phyloP scores from a whole-genome alignment of 495 filamentous ascomycete species.

The Glutinoglossum americanum region DNA sequence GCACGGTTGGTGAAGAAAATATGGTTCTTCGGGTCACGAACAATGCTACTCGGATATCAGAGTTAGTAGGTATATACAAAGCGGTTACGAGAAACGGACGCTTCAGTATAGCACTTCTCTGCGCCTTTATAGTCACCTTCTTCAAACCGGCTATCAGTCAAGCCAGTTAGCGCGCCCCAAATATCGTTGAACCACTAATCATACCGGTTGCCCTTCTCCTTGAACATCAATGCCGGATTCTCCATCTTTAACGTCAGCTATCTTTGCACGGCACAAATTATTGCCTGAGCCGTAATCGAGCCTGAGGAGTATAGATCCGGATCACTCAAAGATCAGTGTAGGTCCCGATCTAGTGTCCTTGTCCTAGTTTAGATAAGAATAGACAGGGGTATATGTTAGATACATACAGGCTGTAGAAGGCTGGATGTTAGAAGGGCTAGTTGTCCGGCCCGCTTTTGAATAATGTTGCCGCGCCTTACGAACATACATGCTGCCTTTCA shows the following conservation, averaged over 20 bases:
- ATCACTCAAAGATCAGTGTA: background rate
- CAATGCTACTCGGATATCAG: constrained; percentile 20
- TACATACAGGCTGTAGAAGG: background rate
- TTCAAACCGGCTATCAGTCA: constrained; percentile 30
- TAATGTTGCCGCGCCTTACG: background rate
- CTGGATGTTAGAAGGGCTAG: no score
- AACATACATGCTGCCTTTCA: no score
- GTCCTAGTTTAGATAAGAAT: background rate
- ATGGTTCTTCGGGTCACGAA: constrained; percentile 36
- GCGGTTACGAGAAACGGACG: constrained; percentile 28
- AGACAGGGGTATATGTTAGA: background rate
- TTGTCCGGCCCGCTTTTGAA: no score
- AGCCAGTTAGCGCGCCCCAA: background rate
- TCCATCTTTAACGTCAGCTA: constrained; percentile 20
- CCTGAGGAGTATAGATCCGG: background rate
- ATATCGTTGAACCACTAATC: constrained; percentile 3
- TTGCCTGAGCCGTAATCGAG: background rate
- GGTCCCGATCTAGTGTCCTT: background rate
- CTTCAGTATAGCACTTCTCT: constrained; percentile 65
- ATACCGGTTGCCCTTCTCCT: constrained; percentile 37
- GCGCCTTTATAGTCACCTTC: constrained; percentile 49
- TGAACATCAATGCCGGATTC: constrained; percentile 23
- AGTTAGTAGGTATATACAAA: background rate
- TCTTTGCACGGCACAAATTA: constrained; percentile 4
- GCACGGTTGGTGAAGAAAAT: constrained; percentile 74